Evolutionary conservation across 495 filamentous ascomycete species (phyloP), one percentile per base, ranked within the genome.

Genomic region (Apodospora peruviana): DNA sequence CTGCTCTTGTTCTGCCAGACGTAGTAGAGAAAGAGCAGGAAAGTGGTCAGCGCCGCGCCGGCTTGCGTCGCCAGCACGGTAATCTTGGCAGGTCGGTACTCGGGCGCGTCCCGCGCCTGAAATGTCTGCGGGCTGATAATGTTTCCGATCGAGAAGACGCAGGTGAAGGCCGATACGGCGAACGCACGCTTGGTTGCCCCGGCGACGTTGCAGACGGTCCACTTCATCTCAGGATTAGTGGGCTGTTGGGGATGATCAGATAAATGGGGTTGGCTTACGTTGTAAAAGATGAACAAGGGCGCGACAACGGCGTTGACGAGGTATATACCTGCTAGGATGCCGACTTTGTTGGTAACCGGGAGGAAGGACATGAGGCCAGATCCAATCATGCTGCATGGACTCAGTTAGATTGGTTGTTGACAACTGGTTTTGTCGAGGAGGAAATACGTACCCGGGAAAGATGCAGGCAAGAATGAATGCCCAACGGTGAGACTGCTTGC

Each of bases 121-220:
- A 85, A 85, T 2, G 81, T 85, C 60, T 86, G 82, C 4, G 83
- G 83, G 0, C 83, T 80, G 57, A 86, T 83, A 52, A 85, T 83
- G 53, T 80, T 85, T 4, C 81, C 83, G 11, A 84, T 58, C 16
- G 76, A 79, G 66, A 85, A 86, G 14, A 73, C 75, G 11, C 72
- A 77, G 17, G 73, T 69, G 32, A 85, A 62, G 17, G 85, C 61
- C 17, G 81, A 76, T 12, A 75, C 57, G 11, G 63, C 62, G 23
- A 68, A 68, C 45, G 67, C 65, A 9, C 65, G 65, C 59, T 70
- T 70, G 40, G 67, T 70, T 18, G 54, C 47, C 2, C 67, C 67
- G 40, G 51, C 59, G n/a, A 67, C 35, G 58, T 70, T 70, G 54
- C 65, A 60, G 14, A 60, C 55, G 9, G 55, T 61, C 66, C 64